Conservation (phyloP, 345 rosid species). For the Geranium rotundifolium region DNA sequence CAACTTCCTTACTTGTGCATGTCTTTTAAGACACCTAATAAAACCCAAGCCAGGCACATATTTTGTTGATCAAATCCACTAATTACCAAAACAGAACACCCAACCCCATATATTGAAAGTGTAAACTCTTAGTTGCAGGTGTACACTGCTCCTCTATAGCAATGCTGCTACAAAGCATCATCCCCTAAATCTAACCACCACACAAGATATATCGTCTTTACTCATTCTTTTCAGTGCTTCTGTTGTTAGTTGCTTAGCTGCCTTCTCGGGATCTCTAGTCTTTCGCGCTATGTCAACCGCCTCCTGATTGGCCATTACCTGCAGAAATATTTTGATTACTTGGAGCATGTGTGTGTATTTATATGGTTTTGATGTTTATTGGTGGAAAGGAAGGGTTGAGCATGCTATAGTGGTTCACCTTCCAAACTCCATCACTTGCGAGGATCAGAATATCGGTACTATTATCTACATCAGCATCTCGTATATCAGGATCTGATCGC, state of each 20-base stretch:
- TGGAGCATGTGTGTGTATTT: background rate
- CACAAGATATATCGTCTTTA: constrained; percentile 20
- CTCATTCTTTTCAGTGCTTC: constrained; percentile 14
- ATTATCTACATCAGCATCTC: background rate
- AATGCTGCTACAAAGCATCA: background rate
- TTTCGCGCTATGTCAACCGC: constrained; percentile 13
- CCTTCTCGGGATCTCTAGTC: constrained; percentile 12
- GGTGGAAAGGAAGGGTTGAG: background rate
- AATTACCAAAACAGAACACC: no score
- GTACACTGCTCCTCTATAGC: background rate
- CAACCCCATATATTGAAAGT: no score
- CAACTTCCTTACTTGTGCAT: no score
- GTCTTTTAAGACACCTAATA: no score
- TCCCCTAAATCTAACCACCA: constrained; percentile 10
- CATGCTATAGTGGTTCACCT: constrained; percentile 2
- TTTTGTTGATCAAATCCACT: no score
- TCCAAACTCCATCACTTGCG: constrained; percentile 22
- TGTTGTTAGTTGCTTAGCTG: constrained; percentile 14
- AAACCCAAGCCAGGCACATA: no score
- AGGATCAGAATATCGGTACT: constrained; percentile 9
- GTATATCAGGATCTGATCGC: constrained; percentile 16
- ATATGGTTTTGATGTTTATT: background rate
- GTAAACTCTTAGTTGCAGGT: no score
- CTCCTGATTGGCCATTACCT: constrained; percentile 17
- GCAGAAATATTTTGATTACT: background rate